Percentiles rank a stretch among this genome's conserved stretches.
phyloP scores from a whole-genome alignment of 495 filamentous ascomycete genomes.

The Chaetomium cochliodes region DNA sequence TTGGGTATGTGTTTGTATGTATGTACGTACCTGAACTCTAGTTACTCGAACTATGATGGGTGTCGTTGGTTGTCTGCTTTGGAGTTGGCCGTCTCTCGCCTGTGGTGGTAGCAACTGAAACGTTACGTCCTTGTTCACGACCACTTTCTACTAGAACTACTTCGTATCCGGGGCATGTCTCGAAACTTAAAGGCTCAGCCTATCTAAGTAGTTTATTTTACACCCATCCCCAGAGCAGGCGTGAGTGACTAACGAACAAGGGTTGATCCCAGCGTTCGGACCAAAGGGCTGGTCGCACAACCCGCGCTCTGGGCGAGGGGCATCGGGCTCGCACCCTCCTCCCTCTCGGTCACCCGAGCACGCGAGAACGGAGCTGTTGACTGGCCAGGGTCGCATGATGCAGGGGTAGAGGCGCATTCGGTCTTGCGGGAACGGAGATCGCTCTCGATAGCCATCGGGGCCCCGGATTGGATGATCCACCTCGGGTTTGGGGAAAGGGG shows the following conservation, averaged over 20 bases:
- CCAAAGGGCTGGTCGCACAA: neutral
- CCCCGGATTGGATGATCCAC: constrained; percentile 9
- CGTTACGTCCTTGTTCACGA: no score
- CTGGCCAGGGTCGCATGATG: neutral
- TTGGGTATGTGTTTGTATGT: constrained; percentile 16
- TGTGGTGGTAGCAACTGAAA: neutral
- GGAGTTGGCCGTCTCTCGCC: neutral
- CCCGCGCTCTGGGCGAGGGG: neutral
- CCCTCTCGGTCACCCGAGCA: constrained; percentile 6
- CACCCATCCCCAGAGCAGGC: no score
- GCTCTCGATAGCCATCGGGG: neutral
- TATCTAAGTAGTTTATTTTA: no score
- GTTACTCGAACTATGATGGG: constrained; percentile 10
- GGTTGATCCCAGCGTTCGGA: neutral
- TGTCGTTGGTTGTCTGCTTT: neutral
- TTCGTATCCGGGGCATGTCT: no score
- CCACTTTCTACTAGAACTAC: no score
- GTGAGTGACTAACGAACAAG: no score
- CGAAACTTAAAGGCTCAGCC: no score
- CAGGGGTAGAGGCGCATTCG: constrained; percentile 17
- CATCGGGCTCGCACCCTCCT: neutral
- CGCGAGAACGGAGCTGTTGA: neutral
- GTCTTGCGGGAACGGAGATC: constrained; percentile 18
- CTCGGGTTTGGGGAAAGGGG: constrained; percentile 2
- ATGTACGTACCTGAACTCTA: neutral